Base-by-base conservation (phyloP, 441 rosid genomes). In the Gossypium gossypioides region DNA sequence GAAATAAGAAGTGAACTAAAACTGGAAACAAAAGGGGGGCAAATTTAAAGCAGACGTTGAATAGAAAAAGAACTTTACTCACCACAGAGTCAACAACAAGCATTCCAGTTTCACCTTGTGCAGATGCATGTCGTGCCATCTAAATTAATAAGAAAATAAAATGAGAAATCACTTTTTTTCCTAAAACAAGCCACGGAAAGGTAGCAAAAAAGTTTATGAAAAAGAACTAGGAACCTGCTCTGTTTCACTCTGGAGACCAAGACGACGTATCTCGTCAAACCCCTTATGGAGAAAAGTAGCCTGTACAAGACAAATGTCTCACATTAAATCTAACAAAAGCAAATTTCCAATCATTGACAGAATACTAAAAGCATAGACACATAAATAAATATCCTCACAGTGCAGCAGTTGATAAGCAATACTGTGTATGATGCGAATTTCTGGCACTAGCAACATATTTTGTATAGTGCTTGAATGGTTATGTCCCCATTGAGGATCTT, bases 81-180 rank as follows among this genome's bases (percentile, higher is more conserved):
- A 91, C 97, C 91, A 86, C 93, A 73, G 93, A 87, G 75, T 89
- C 96, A 60, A 91, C 93, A 76, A 92, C 95, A 73, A 95, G 98
- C 92, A 95, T 89, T 80, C 97, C 99, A 42, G 92, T 92, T 86
- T 89, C 98, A 76, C 83, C 89, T 16, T 80, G 76, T 24, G 85
- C 86, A 81, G 96, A 90, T 65, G 93, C 92, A 81, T 78, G 87
- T 21, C 99, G 83, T 68, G 86, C 97, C 76, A 90, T 86, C 99
- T 95, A 77, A 54, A 83, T 37, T 60, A 71, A 68, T 65, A 73
- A 73, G 34, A 84, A 68, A 75, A 56, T 24, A 55, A 65, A 66
- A 73, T 51, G 34, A 78, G 52, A 57, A 56, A 57, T 60, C 70
- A 24, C 46, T 24, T 18, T 32, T 37, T 29, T 64, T 51, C 40